These are phyloP conservation scores for Candida xiaguanensis DNA, from an alignment of 805 yeast species.

Conservation along the genomic window DNA sequence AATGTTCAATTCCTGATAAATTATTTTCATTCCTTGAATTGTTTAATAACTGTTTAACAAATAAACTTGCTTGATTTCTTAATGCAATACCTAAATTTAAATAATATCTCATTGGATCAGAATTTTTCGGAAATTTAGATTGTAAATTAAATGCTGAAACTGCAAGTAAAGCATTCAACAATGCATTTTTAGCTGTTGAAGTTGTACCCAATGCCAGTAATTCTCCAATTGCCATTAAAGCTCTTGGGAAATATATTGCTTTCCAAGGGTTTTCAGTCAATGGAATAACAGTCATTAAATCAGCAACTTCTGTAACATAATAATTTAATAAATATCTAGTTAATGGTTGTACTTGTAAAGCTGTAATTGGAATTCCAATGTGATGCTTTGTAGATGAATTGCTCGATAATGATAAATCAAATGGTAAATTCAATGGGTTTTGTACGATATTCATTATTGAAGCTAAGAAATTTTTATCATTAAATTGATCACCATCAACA, in stretches of 20 bases:
- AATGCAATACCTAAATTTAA: slow-evolving; percentile 69
- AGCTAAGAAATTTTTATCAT: slow-evolving; percentile 47
- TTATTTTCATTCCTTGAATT: slow-evolving; percentile 22
- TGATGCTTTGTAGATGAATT: slow-evolving; percentile 13
- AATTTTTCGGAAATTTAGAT: slow-evolving; percentile 63
- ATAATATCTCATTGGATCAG: slow-evolving; percentile 64
- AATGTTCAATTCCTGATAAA: slow-evolving; percentile 40
- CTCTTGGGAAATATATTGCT: slow-evolving; percentile 80
- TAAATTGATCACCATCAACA: slow-evolving; percentile 30
- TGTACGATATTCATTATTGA: slow-evolving; percentile 50
- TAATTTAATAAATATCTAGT: slow-evolving; percentile 69
- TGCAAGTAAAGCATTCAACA: slow-evolving; percentile 74
- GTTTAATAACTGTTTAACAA: slow-evolving; percentile 53
- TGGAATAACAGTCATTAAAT: slow-evolving; percentile 68
- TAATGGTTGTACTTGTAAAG: slow-evolving; percentile 63
- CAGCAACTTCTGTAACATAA: slow-evolving; percentile 74
- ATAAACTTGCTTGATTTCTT: slow-evolving; percentile 69
- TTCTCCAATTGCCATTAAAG: slow-evolving; percentile 79
- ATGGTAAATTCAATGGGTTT: slow-evolving; percentile 39
- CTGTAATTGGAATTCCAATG: slow-evolving; percentile 51
- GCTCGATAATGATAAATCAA: slow-evolving; percentile 32
- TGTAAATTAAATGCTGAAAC: slow-evolving; percentile 80
- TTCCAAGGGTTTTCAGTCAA: slow-evolving; percentile 84
- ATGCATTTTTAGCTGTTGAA: slow-evolving; percentile 70
- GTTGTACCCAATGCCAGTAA: slow-evolving; percentile 69